Conservation (phyloP, 345 rosid species). For the Triadica sebifera region DNA sequence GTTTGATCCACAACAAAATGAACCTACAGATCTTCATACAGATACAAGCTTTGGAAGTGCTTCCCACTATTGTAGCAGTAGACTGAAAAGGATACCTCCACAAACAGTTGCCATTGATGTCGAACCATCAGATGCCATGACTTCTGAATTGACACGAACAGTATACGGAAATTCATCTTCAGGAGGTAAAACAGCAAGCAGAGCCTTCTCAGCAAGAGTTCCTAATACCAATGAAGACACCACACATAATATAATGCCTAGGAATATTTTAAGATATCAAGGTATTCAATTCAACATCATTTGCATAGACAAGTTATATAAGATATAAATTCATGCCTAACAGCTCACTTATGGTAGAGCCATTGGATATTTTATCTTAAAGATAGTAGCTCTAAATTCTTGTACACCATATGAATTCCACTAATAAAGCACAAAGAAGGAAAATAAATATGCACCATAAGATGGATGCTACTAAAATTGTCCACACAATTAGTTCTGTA, state of each 20-base stretch:
- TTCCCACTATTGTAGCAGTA: background rate
- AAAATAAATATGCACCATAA: background rate
- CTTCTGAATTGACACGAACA: slow-evolving; percentile 88
- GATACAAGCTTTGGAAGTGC: slow-evolving; percentile 6
- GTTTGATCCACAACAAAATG: background rate
- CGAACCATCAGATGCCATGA: slow-evolving; percentile 99
- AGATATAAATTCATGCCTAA: background rate
- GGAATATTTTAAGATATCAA: background rate
- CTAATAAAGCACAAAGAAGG: background rate
- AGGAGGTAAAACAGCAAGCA: slow-evolving; percentile 85
- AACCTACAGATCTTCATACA: background rate
- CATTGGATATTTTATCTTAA: too few relatives aligned
- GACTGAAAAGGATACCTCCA: slow-evolving; percentile 58
- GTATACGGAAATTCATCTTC: slow-evolving; percentile 78
- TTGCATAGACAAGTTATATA: background rate
- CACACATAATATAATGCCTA: slow-evolving; percentile 7
- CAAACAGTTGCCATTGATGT: slow-evolving; percentile 98
- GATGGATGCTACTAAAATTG: background rate
- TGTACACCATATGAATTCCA: background rate
- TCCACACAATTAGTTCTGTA: background rate
- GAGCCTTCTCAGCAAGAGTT: slow-evolving; percentile 94
- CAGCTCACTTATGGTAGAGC: background rate
- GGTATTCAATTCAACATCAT: background rate
- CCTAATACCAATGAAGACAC: slow-evolving; percentile 45
- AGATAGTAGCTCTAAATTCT: background rate